Evolutionary conservation across 192 early-diverging fungal genomes (phyloP), one percentile per base, ranked within the genome.

Genomic region (Coemansia sp.): DNA sequence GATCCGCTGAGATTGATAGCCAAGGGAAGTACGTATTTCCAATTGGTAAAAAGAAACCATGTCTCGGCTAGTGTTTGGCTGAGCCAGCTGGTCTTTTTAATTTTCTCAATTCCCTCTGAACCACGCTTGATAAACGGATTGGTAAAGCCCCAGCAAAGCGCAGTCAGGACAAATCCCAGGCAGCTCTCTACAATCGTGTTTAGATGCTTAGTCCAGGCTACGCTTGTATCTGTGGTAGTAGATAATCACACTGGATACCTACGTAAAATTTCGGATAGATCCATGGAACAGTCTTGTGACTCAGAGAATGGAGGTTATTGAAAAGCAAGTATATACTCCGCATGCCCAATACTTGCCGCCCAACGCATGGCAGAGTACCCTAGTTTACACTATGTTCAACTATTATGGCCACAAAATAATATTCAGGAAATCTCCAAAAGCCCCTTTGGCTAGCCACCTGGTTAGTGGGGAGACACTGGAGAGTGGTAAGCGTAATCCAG

Each of bases 81-180:
- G 28, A 83, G 65, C 91, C 89, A 89, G 9, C 45, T 82, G 56
- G 66, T 37, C 25, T 76, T 76, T 61, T 87, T 86, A 42, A 97
- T 84, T 9, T 70, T 57, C 41, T 94, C 92, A n/a, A 98, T 74
- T 10, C 93, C 96, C 31, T 65, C 66, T 55, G 88, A 92, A 12
- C 94, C 96, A 21, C 82, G 78, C 77, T 95, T 96, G 66, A 99
- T 94, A 68, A 99, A 95, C 2, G 95, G 95, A 68, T 99, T 99
- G 7, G 96, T 97, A 61, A 89, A 89, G 14, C 96, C 96, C 96
- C 96, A 99, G 69, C 92, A 96, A 14, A 94, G 62, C 0, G 93
- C 92, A 13, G 94, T 92, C 73, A 84, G 65, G 21, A 85, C 61
- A 68, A 85, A 85, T 0, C 83, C 83, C 8, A 79, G 48, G 60